A percentile compares a stretch with the other conserved stretches of the same genome.
These are phyloP conservation scores for Phytophthora citricola DNA, from an alignment of 352 stramenopile genomes.

Conservation along the genomic window DNA sequence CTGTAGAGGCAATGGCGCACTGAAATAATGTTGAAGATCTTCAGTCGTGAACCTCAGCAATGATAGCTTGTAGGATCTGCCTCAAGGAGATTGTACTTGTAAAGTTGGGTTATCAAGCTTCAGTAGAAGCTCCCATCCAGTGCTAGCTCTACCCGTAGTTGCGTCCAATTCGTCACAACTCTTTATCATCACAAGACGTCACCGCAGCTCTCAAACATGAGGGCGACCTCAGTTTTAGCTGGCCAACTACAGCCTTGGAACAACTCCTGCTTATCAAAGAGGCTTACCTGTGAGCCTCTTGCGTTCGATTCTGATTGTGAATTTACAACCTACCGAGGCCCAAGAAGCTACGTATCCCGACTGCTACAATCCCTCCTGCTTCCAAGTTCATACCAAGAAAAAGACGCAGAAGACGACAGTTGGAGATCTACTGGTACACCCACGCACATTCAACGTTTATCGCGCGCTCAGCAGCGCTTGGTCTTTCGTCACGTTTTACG, in stretches of 20 bases:
- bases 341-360: conserved; percentile 7
- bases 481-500: conserved; percentile 45
- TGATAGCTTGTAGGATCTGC: background rate
- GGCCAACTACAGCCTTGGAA: no score
- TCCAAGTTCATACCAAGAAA: conserved; percentile 11
- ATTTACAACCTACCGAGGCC: background rate
- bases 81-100: no score
- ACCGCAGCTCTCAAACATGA: background rate
- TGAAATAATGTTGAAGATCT: conserved; percentile 2
- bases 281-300: conserved; percentile 8
- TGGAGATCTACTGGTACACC: conserved; percentile 20
- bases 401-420: conserved; percentile 5
- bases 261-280: background rate
- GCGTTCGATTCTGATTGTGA: conserved; percentile 1
- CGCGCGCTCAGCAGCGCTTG: conserved; percentile 28
- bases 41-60: background rate
- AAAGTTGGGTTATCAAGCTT: background rate
- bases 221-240: background rate
- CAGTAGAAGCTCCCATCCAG: background rate
- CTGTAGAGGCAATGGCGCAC: no score
- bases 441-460: conserved; percentile 44
- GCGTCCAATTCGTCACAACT: background rate
- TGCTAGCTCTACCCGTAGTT: background rate
- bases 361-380: background rate
- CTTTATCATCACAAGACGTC: background rate